These are phyloP conservation scores for Calocybe gangraenosa DNA, from an alignment of 768 basidiomycete species.

Conservation along the genomic window DNA sequence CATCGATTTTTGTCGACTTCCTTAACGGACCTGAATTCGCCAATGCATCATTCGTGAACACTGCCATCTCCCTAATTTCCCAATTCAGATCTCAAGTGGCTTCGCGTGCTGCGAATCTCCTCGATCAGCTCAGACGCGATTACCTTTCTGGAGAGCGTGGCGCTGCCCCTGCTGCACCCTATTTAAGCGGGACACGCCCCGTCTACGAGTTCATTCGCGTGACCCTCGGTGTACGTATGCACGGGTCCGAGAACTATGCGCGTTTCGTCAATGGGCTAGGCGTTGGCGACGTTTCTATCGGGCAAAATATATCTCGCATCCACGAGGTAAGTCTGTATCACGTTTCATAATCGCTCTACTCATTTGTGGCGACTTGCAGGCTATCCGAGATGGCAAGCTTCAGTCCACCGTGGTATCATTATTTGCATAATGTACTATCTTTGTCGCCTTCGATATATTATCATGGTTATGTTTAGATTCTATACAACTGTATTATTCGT, in stretches of 20 bases:
- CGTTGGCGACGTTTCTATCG: slow-evolving; percentile 54
- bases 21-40: slow-evolving; percentile 37
- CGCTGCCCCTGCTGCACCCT: slow-evolving; percentile 55
- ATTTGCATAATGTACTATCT: slow-evolving; percentile 30
- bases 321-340: slow-evolving; percentile 52
- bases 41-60: slow-evolving; percentile 17
- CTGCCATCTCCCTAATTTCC: slow-evolving; percentile 31
- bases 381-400: slow-evolving; percentile 55
- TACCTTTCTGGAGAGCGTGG: slow-evolving; percentile 59
- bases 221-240: slow-evolving; percentile 65
- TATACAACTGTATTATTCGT: no score
- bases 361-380: slow-evolving; percentile 8
- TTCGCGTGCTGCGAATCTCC: slow-evolving; percentile 37
- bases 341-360: not conserved
- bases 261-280: slow-evolving; percentile 40
- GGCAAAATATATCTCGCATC: slow-evolving; percentile 69
- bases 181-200: slow-evolving; percentile 56
- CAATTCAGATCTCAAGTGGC: slow-evolving; percentile 52
- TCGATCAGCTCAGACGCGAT: slow-evolving; percentile 46
- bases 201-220: slow-evolving; percentile 71
- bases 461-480: not conserved
- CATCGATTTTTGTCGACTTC: slow-evolving; percentile 43
- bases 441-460: not conserved
- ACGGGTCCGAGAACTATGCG: slow-evolving; percentile 65
- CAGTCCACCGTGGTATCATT: slow-evolving; percentile 51